Base-by-base conservation (phyloP, 1,284 basidiomycete genomes). In the Ganoderma multipileum region DNA sequence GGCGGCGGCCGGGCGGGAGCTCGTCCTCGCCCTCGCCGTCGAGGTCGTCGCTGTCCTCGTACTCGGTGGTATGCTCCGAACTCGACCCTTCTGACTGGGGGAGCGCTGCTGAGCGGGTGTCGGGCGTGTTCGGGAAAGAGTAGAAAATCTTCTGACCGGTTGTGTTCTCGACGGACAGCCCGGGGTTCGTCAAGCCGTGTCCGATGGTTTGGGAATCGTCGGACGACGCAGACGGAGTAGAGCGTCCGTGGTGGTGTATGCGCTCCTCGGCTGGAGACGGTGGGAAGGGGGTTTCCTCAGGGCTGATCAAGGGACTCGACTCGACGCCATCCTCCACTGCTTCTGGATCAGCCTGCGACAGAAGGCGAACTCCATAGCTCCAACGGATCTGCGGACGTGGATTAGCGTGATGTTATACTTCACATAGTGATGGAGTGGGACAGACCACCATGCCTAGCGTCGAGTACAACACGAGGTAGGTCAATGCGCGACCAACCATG, bases 401-500 rank as follows among this genome's bases (percentile, higher is more conserved):
- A 42, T 30, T 18, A 33, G 23, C 12, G 39, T 23, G 20, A 12
- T n/a, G n/a, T 52, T 52, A 23, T 3, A 16, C 9, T 28, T 14
- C 68, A 50, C 20, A 33, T 62, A n/a, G 63, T 59, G 44, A 42
- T 12, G 16, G 2, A 8, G 42, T 3, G 23, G 26, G 2, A 86
- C 90, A 72, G 76, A 94, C 92, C 74, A 97, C 89, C 95, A 97
- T 98, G 66, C 96, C 96, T 54, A 98, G 85, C 0, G 96, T 98
- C 69, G 94, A 96, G 79, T 96, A 97, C 23, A 98, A 84, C 7
- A 97, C 94, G 52, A 98, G 87, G 78, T 98, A 98, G 0, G 96
- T 96, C 69, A 98, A 83, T 0, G 97, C 95, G 14, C 96, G 88
- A 65, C 96, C 96, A 52, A 98, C 86, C 95, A 98, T 98, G 42